phyloP scores from a whole-genome alignment of 2,329 filamentous ascomycete species.

The Hysterium pulicare region DNA sequence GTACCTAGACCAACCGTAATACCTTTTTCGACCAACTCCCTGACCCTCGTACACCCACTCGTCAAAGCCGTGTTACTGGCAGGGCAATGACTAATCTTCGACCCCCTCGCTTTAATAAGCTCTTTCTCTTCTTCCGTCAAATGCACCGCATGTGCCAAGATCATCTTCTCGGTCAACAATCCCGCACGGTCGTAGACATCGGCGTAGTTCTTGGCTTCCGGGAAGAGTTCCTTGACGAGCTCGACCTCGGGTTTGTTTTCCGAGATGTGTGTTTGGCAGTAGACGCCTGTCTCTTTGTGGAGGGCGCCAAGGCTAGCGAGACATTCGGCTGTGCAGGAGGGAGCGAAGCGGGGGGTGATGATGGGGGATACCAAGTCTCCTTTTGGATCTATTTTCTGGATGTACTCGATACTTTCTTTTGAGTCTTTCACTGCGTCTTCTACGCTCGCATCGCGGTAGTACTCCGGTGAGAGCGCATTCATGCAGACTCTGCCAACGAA shows the following conservation, averaged over 20 bases:
- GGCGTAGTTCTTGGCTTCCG: conserved; percentile 62
- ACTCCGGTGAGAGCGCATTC: conserved; percentile 70
- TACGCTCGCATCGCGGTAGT: conserved; percentile 72
- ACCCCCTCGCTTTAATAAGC: conserved; percentile 58
- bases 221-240: conserved; percentile 70
- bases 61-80: conserved; percentile 81
- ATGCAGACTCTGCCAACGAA: conserved; percentile 95
- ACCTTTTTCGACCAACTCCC: conserved; percentile 69
- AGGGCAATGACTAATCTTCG: conserved; percentile 81
- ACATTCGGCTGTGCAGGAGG: conserved; percentile 51
- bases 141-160: conserved; percentile 84
- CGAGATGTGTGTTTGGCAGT: conserved; percentile 84
- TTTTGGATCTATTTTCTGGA: conserved; percentile 62
- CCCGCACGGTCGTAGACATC: conserved; percentile 73
- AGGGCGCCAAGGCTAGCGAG: conserved; percentile 64
- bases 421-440: conserved; percentile 56
- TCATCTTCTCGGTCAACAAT: conserved; percentile 68
- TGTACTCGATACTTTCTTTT: conserved; percentile 52
- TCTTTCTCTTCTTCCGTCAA: conserved; percentile 63
- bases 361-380: conserved; percentile 70
- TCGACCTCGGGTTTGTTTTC: conserved; percentile 74
- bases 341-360: conserved; percentile 67
- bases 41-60: conserved; percentile 72
- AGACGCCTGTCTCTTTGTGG: conserved; percentile 59
- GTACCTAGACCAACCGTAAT: conserved; percentile 84